phyloP scores from a whole-genome alignment of 495 filamentous ascomycete genomes.

The Apodospora peruviana region DNA sequence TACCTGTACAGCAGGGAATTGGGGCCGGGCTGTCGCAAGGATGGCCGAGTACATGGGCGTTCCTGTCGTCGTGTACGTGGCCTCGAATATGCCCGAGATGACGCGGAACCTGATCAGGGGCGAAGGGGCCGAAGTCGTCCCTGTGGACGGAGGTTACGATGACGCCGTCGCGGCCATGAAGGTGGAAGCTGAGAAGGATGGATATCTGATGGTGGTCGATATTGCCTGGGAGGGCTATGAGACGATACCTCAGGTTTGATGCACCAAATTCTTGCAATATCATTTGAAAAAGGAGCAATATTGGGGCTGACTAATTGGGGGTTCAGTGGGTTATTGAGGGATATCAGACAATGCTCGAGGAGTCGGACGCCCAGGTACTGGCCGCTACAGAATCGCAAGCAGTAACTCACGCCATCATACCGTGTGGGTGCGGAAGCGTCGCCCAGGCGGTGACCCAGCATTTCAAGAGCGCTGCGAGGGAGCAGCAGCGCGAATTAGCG shows the following conservation, averaged over 20 bases:
- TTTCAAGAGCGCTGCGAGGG: conserved; percentile 41
- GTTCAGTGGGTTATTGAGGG: conserved; percentile 64
- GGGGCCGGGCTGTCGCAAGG: conserved; percentile 61
- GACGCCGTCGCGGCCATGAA: conserved; percentile 43
- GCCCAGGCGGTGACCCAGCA: conserved; percentile 55
- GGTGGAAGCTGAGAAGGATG: conserved; percentile 22
- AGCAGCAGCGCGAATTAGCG: conserved; percentile 6
- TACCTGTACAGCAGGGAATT: conserved; percentile 65
- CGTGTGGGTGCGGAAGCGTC: conserved; percentile 62
- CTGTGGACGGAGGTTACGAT: conserved; percentile 57
- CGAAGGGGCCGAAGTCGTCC: conserved; percentile 52
- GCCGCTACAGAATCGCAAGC: conserved; percentile 13
- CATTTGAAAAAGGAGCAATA: background rate
- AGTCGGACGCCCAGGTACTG: conserved; percentile 52
- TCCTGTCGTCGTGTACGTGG: conserved; percentile 50
- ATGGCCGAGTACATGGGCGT: conserved; percentile 56
- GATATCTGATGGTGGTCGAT: conserved; percentile 58
- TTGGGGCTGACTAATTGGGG: background rate
- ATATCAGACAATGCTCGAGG: conserved; percentile 62
- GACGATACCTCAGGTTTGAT: conserved; percentile 46
- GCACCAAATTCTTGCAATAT: background rate
- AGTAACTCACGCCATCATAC: conserved; percentile 44
- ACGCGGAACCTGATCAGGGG: conserved; percentile 48
- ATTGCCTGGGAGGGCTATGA: conserved; percentile 57
- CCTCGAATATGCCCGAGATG: conserved; percentile 41